A percentile compares a stretch with the other conserved stretches of the same genome.
Conservation (phyloP, 2,329 filamentous ascomycete genomes). For the Chaetomium sp. region DNA sequence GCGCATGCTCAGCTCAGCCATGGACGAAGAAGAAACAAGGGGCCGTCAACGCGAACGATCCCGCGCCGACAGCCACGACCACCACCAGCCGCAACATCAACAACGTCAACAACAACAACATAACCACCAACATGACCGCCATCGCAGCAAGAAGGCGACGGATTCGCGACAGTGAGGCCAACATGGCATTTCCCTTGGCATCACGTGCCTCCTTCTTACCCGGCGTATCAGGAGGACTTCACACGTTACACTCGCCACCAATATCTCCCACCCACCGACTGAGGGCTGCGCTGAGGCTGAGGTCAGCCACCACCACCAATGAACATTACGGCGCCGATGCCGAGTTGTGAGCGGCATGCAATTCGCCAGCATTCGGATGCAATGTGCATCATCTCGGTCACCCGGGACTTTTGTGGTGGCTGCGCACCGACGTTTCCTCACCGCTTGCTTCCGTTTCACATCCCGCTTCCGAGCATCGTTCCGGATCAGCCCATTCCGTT, state of each 20-base stretch:
- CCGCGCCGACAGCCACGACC: constrained; percentile 19
- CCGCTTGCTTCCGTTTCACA: too few species aligned
- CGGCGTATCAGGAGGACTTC: background rate
- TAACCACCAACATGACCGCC: constrained; percentile 27
- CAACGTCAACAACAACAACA: constrained; percentile 23
- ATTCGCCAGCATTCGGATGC: too few species aligned
- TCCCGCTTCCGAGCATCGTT: too few species aligned
- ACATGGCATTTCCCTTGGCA: constrained; percentile 1
- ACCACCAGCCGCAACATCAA: constrained; percentile 31
- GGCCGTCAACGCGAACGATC: constrained; percentile 33
- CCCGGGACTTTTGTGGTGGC: too few species aligned
- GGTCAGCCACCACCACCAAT: constrained; percentile 7
- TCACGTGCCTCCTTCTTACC: background rate
- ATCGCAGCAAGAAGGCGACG: constrained; percentile 8
- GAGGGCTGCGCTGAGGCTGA: background rate
- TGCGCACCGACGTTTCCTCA: too few species aligned
- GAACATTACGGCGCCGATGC: background rate
- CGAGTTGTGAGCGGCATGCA: too few species aligned
- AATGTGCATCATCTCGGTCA: too few species aligned
- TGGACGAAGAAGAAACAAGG: constrained; percentile 35
- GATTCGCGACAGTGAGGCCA: constrained; percentile 7
- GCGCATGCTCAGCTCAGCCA: constrained; percentile 34
- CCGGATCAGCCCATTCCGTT: too few species aligned
- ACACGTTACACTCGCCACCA: background rate
- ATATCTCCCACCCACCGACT: background rate